Conservation (phyloP, 345 rosid species). For the Brassica rapa region DNA sequence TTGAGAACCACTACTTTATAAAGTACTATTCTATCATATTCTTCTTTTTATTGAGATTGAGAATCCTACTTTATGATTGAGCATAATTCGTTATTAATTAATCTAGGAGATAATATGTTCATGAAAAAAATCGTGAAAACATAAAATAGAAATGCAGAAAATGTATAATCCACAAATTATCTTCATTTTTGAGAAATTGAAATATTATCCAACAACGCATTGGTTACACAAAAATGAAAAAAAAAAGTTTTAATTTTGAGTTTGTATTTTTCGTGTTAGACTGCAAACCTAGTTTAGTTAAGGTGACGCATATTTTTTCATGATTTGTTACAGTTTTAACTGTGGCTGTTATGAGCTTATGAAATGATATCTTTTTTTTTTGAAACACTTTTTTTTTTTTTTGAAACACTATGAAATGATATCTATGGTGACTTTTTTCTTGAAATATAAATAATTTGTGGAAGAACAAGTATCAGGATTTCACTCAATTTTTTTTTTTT, state of each 20-base stretch:
- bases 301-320: background rate
- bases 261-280: background rate
- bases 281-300: background rate
- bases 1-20: background rate
- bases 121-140: background rate
- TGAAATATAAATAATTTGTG: background rate
- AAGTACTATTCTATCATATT: background rate
- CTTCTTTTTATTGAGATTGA: background rate
- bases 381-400: background rate
- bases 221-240: background rate
- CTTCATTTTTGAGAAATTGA: background rate
- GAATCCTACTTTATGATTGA: background rate
- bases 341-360: background rate
- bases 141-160: background rate
- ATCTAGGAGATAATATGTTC: background rate
- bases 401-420: background rate
- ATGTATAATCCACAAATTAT: constrained; percentile 7
- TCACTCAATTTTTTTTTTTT: background rate
- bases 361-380: background rate
- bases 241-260: background rate
- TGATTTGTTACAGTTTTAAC: background rate
- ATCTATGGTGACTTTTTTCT: background rate
- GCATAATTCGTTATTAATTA: background rate
- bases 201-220: background rate
- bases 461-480: background rate